Evolutionary conservation across 2,329 filamentous ascomycete genomes (phyloP), one percentile per base, ranked within the genome.

Genomic region (Botrytis porri): DNA sequence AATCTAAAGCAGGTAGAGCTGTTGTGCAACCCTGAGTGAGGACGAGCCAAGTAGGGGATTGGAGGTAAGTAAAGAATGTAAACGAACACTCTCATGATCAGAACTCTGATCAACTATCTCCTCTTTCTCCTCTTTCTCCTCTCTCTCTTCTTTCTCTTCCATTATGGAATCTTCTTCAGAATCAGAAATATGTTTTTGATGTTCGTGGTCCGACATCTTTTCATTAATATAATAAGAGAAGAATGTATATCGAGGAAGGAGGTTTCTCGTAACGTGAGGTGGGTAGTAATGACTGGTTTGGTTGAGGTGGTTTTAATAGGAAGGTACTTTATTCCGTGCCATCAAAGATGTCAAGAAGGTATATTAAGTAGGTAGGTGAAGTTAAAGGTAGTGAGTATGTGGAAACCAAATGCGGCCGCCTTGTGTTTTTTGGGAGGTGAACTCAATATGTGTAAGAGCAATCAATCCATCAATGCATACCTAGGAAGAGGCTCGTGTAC

Each of bases 11-110:
- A 71, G 70, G 67, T 54, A n/a, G 48, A 73, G 62, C 39, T 62
- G 75, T 76, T 65, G 73, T 77, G 75, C 76, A 71, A 76, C 75
- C n/a, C 29, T 51, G 76, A 77, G 25, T 22, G 37, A 57, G 41
- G 65, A 59, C 43, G 71, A 62, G 60, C 64, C 20, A 54, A 70
- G 63, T 51, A 59, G 54, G 60, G 41, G 66, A 64, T 51, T 67
- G 37, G 16, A 66, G 60, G 62, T 39, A 72, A 48, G 60, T 59
- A 39, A 67, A 65, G 37, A n/a, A 57, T 32, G 41, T 67, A 57
- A 67, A 70, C 67, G 57, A 74, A 79, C 76, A 74, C 73, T 76
- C 39, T 78, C 76, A 29, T 71, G 70, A 64, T 78, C 76, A 57
- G 76, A 76, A 59, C 62, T 73, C 7, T 75, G 63, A 65, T 73